Conservation (phyloP, 169 alveolate species). For the Theileria parva region DNA sequence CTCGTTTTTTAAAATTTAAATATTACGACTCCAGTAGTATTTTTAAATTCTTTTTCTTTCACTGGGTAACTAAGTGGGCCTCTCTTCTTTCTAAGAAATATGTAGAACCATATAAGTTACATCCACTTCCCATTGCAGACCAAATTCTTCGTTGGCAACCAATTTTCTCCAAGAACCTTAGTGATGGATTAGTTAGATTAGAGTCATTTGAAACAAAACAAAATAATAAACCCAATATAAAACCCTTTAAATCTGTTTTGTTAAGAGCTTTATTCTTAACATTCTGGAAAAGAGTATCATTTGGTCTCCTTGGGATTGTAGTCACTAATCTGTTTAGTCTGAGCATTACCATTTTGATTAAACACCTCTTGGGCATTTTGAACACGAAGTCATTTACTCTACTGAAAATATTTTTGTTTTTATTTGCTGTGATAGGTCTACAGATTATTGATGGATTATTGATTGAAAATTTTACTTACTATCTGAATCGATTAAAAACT, state of each 20-base stretch:
- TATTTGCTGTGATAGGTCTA: neutral
- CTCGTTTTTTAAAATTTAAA: neutral
- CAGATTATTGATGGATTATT: neutral
- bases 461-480: neutral
- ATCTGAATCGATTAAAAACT: neutral
- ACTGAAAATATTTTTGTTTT: neutral
- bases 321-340: conserved; percentile 4
- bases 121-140: conserved; percentile 42
- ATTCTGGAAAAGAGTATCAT: neutral
- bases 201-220: conserved; percentile 16
- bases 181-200: conserved; percentile 46
- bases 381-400: neutral
- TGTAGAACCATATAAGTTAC: conserved; percentile 22
- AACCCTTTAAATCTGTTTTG: neutral
- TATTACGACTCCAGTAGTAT: conserved; percentile 19
- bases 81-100: neutral
- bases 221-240: too few relatives aligned
- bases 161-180: conserved; percentile 40
- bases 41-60: conserved; percentile 24
- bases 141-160: conserved; percentile 45
- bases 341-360: neutral
- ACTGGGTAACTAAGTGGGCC: conserved; percentile 43
- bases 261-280: neutral
- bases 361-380: neutral
- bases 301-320: conserved; percentile 12